phyloP scores from a whole-genome alignment of 208 protist genomes.

The Acanthamoeba quina region DNA sequence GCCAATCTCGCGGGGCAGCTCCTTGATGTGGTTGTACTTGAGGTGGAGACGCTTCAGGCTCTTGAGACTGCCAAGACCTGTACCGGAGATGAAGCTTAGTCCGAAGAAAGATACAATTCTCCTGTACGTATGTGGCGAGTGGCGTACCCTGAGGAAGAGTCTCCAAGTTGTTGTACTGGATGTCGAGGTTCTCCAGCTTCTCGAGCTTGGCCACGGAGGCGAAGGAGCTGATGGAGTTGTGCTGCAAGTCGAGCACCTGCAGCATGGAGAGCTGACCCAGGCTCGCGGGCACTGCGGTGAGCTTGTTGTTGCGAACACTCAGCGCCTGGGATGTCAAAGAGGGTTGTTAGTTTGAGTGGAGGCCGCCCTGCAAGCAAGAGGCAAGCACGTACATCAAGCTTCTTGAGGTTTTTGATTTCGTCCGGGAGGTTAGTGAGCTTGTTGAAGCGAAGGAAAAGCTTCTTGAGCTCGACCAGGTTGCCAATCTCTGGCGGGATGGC shows the following conservation, averaged over 20 bases:
- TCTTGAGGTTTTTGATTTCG: constrained; percentile 72
- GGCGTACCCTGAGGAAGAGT: constrained; percentile 48
- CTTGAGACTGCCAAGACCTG: constrained; percentile 65
- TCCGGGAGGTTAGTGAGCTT: constrained; percentile 69
- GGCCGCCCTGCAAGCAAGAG: not conserved
- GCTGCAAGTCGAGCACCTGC: constrained; percentile 71
- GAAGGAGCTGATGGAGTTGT: constrained; percentile 70
- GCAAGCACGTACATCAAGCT: constrained; percentile 42
- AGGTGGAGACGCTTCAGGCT: constrained; percentile 77
- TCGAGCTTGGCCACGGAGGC: constrained; percentile 66
- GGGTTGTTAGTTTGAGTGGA: not conserved
- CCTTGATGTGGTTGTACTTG: constrained; percentile 78
- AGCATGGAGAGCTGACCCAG: constrained; percentile 22
- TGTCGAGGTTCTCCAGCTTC: constrained; percentile 59
- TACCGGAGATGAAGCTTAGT: not conserved
- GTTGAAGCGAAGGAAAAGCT: constrained; percentile 80
- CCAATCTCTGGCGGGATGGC: constrained; percentile 67
- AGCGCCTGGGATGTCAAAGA: not conserved
- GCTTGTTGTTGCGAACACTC: constrained; percentile 70
- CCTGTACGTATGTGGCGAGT: not conserved
- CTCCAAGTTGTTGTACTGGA: constrained; percentile 79
- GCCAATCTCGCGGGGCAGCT: constrained; percentile 75
- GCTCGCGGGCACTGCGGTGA: not conserved
- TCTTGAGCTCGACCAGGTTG: constrained; percentile 57
- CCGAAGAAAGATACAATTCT: no score